Percentiles rank a stretch among this genome's conserved stretches.
These are phyloP conservation scores for Diaporthe amygdali DNA, from an alignment of 2,329 filamentous ascomycete species.

Conservation along the genomic window DNA sequence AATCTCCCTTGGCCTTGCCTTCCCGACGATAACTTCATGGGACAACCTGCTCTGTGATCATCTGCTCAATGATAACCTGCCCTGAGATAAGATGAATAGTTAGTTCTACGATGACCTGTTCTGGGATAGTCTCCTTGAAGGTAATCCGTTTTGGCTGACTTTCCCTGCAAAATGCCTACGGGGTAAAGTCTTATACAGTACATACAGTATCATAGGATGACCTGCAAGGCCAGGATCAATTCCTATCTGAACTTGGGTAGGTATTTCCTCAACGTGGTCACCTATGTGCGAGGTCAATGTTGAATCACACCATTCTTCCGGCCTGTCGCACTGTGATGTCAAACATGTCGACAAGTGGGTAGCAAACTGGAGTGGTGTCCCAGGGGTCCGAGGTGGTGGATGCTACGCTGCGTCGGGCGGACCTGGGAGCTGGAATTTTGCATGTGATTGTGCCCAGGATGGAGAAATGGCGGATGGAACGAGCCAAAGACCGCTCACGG, in stretches of 20 bases:
- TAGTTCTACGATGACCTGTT: too few species aligned
- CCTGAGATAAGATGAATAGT: too few species aligned
- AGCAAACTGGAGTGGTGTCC: too few species aligned
- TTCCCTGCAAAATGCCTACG: too few species aligned
- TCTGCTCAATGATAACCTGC: too few species aligned
- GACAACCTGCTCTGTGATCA: not conserved
- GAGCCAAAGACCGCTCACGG: not conserved
- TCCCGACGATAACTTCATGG: not conserved
- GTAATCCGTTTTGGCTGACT: too few species aligned
- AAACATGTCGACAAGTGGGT: not conserved
- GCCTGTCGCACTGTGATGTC: not conserved
- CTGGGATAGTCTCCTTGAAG: too few species aligned
- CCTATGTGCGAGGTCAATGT: not conserved
- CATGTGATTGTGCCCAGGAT: slow-evolving; percentile 19
- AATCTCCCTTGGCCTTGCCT: too few species aligned
- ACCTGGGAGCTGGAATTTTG: not conserved
- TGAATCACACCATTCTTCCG: not conserved
- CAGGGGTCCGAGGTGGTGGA: not conserved
- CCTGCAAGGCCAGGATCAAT: too few species aligned
- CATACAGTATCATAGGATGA: too few species aligned
- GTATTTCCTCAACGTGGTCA: too few species aligned
- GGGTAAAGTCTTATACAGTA: too few species aligned
- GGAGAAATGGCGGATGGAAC: not conserved
- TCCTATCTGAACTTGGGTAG: not conserved
- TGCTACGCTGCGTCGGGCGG: not conserved